phyloP scores from a whole-genome alignment of 208 protist genomes.

The Zelonia costaricensis region DNA sequence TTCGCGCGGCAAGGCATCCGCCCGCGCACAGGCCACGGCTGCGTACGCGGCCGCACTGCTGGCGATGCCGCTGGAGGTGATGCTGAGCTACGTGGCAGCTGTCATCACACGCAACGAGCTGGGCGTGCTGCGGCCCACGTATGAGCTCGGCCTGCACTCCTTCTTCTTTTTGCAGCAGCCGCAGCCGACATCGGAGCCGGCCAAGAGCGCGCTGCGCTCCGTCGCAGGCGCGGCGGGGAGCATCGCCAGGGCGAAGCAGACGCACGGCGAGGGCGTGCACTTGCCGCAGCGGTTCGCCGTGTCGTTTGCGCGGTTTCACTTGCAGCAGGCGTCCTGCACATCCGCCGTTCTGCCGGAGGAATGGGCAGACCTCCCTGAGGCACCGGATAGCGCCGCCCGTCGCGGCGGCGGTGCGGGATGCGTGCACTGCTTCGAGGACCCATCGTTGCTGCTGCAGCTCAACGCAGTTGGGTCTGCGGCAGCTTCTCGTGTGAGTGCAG shows the following conservation, averaged over 20 bases:
- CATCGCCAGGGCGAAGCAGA: too few relatives aligned
- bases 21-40: not conserved
- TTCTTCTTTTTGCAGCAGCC: constrained; percentile 26
- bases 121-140: constrained; percentile 17
- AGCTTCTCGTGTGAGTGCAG: not conserved
- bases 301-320: constrained; percentile 18
- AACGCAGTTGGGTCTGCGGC: not conserved
- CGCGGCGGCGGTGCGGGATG: not conserved
- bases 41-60: constrained; percentile 5
- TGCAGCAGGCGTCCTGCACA: constrained; percentile 22
- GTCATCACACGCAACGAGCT: constrained; percentile 28
- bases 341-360: constrained; percentile 20
- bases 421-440: constrained; percentile 27
- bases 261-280: too few relatives aligned
- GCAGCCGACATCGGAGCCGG: not conserved
- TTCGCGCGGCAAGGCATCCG: too few relatives aligned
- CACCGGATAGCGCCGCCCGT: constrained; percentile 4
- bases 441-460: constrained; percentile 13
- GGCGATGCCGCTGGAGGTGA: constrained; percentile 17
- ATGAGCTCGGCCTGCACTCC: constrained; percentile 29
- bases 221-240: too few relatives aligned
- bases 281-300: constrained; percentile 9
- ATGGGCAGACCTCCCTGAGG: constrained; percentile 12
- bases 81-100: constrained; percentile 27
- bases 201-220: too few relatives aligned